A percentile compares a stretch with the other conserved stretches of the same genome.
These are phyloP conservation scores for Dittrichia graveolens DNA, from an alignment of 129 eudicot genomes.

Conservation along the genomic window DNA sequence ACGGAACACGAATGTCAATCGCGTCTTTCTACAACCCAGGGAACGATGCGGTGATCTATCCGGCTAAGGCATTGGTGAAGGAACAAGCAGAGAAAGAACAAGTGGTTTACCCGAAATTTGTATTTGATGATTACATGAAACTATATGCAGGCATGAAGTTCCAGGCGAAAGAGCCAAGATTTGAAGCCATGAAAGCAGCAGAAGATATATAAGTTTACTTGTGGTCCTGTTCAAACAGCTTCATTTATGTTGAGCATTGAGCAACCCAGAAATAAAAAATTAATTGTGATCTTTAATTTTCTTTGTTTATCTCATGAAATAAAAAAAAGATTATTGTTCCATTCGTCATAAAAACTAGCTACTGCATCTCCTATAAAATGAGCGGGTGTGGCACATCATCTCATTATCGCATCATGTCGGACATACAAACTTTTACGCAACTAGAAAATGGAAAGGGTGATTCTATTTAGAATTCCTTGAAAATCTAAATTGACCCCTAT, in stretches of 20 bases:
- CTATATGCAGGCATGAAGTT: constrained; percentile 61
- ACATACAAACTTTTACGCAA: too few relatives aligned
- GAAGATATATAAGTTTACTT: constrained; percentile 25
- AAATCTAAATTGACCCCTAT: too few relatives aligned
- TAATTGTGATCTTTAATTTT: neutral
- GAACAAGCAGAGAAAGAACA: constrained; percentile 32
- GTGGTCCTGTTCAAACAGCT: constrained; percentile 37
- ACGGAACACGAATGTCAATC: constrained; percentile 59
- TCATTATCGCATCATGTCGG: too few relatives aligned
- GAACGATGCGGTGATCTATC: constrained; percentile 60
- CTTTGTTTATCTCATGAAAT: neutral
- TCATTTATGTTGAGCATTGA: constrained; percentile 21
- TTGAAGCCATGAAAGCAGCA: constrained; percentile 67
- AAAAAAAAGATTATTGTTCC: neutral
- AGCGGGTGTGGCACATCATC: too few relatives aligned
- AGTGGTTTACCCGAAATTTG: constrained; percentile 55
- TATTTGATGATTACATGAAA: constrained; percentile 71
- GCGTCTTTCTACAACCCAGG: constrained; percentile 71
- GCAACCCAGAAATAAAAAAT: neutral
- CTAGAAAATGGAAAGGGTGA: too few relatives aligned
- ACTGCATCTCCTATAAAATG: neutral
- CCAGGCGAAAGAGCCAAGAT: constrained; percentile 69
- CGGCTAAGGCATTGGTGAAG: constrained; percentile 49
- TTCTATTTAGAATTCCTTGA: too few relatives aligned
- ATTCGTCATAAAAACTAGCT: too few relatives aligned